A percentile compares a stretch with the other conserved stretches of the same genome.
These are phyloP conservation scores for Russula dissimulans DNA, from an alignment of 768 basidiomycete genomes.

Conservation along the genomic window DNA sequence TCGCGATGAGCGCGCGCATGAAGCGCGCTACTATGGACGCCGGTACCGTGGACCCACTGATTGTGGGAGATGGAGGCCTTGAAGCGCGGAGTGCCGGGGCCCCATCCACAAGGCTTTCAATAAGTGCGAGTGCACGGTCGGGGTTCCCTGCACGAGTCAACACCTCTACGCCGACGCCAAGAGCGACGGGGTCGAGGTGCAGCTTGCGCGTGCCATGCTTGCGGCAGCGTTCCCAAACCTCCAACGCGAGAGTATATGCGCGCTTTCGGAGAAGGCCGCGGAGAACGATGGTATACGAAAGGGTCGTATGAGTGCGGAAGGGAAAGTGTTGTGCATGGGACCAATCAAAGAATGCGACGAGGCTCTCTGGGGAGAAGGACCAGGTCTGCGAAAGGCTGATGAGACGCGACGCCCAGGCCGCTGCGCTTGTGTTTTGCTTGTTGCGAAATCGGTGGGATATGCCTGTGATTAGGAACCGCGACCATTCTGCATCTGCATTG, in stretches of 20 bases:
- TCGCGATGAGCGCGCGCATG: slow-evolving; percentile 39
- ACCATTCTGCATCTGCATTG: slow-evolving; percentile 7
- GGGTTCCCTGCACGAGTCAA: slow-evolving; percentile 37
- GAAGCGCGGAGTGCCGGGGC: slow-evolving; percentile 16
- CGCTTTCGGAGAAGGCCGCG: slow-evolving; percentile 41
- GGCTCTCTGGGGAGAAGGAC: slow-evolving; percentile 21
- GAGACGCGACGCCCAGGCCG: slow-evolving; percentile 12
- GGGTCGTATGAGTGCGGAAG: slow-evolving; percentile 33
- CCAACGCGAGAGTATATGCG: slow-evolving; percentile 34
- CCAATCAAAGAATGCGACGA: slow-evolving; percentile 34
- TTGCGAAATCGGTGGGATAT: neutral
- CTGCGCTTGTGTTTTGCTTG: neutral
- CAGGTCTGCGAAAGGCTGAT: slow-evolving; percentile 2
- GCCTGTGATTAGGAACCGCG: neutral
- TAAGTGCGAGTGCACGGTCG: slow-evolving; percentile 40
- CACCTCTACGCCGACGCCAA: slow-evolving; percentile 44
- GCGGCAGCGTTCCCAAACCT: slow-evolving; percentile 15
- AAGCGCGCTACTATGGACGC: slow-evolving; percentile 27
- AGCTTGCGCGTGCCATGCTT: slow-evolving; percentile 15
- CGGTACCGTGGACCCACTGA: neutral
- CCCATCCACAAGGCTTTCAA: slow-evolving; percentile 28
- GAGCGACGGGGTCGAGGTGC: slow-evolving; percentile 36
- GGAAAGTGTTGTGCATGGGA: slow-evolving; percentile 22
- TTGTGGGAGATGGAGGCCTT: neutral
- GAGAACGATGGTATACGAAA: slow-evolving; percentile 46